Percentiles rank a stretch among this genome's conserved stretches.
These are phyloP conservation scores for Evernia prunastri DNA, from an alignment of 495 filamentous ascomycete species.

Conservation along the genomic window DNA sequence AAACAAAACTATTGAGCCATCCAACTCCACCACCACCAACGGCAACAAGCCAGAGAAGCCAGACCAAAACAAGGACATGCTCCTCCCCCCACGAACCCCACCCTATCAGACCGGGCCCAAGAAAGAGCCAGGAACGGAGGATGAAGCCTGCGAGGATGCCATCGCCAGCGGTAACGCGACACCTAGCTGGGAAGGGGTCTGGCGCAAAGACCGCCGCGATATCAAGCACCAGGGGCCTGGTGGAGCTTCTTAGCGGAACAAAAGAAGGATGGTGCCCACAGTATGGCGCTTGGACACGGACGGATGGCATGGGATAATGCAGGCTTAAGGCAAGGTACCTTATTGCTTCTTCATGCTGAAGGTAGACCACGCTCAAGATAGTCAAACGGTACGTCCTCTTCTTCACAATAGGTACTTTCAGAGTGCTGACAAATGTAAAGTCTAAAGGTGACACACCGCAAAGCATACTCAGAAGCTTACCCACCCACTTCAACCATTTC, in stretches of 20 bases:
- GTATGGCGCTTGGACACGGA: not conserved
- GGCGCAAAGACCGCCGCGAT: conserved; percentile 14
- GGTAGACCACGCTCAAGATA: too few relatives aligned
- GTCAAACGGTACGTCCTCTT: not conserved
- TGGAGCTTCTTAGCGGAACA: not conserved
- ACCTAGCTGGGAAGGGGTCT: conserved; percentile 15
- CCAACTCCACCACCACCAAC: not conserved
- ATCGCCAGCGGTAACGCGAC: conserved; percentile 13
- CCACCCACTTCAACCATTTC: not conserved
- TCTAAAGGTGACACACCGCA: not conserved
- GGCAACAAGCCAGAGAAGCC: not conserved
- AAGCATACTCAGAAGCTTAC: not conserved
- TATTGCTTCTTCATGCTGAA: too few relatives aligned
- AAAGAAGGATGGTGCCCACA: not conserved
- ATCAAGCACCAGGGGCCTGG: not conserved
- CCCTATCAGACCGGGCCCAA: conserved; percentile 8
- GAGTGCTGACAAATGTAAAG: not conserved
- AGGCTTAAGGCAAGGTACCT: not conserved
- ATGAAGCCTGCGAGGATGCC: conserved; percentile 9
- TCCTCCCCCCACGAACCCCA: conserved; percentile 11
- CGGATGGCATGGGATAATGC: not conserved
- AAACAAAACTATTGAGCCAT: not conserved
- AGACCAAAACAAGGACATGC: conserved; percentile 8
- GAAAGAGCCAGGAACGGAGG: not conserved
- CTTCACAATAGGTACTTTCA: not conserved